phyloP scores from a whole-genome alignment of 257 asterid genomes.

The Sherardia arvensis region DNA sequence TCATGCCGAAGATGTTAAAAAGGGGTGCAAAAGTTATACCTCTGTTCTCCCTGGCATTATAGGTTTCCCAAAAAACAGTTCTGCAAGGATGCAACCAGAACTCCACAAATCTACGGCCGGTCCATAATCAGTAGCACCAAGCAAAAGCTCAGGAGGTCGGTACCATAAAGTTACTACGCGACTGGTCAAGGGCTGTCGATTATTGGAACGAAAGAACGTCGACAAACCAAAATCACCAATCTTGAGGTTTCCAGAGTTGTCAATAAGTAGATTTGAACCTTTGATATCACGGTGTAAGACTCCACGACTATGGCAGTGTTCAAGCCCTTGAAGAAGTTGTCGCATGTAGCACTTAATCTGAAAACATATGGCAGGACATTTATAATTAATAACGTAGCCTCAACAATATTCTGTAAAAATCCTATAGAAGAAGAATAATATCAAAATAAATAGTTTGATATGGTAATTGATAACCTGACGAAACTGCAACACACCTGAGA shows the following conservation, averaged over 20 bases:
- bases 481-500: conserved; percentile 52
- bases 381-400: not conserved
- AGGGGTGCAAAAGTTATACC: conserved; percentile 29
- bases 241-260: conserved; percentile 65
- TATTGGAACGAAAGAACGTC: conserved; percentile 56
- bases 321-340: conserved; percentile 78
- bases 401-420: not conserved
- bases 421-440: not conserved
- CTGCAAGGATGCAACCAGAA: conserved; percentile 93
- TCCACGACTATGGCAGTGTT: conserved; percentile 86
- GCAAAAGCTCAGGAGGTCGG: conserved; percentile 95
- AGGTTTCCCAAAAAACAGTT: conserved; percentile 73
- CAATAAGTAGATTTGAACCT: conserved; percentile 85
- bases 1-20: not conserved
- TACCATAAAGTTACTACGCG: conserved; percentile 97
- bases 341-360: conserved; percentile 93
- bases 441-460: not conserved
- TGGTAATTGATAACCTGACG: conserved; percentile 1
- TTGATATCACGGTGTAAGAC: conserved; percentile 89
- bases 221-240: conserved; percentile 95
- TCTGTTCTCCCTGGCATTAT: conserved; percentile 96
- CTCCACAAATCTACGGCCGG: conserved; percentile 91
- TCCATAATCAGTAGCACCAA: conserved; percentile 87
- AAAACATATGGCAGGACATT: conserved; percentile 15
- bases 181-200: conserved; percentile 71